phyloP scores from a whole-genome alignment of 2,329 filamentous ascomycete genomes.

The Talaromyces marneffei region DNA sequence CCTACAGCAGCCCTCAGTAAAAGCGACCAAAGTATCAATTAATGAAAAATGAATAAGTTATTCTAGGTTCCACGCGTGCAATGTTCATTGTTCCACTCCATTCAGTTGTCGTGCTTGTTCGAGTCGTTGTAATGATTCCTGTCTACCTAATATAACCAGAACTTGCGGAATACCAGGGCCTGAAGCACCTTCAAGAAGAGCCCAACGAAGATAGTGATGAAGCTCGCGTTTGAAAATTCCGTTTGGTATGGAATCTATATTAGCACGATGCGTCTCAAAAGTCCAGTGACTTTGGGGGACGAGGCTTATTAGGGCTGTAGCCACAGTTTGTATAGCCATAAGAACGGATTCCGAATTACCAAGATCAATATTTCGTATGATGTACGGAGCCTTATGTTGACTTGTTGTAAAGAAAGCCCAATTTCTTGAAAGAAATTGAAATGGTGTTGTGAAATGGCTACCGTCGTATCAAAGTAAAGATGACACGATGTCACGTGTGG shows the following conservation, averaged over 20 bases:
- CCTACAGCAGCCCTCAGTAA: too few relatives aligned
- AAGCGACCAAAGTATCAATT: too few relatives aligned
- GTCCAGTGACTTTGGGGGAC: constrained; percentile 38
- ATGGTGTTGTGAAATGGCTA: constrained; percentile 53
- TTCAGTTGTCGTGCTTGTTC: constrained; percentile 25
- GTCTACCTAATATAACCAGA: constrained; percentile 51
- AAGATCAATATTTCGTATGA: constrained; percentile 15
- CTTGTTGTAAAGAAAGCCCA: constrained; percentile 51
- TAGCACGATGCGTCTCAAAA: constrained; percentile 32
- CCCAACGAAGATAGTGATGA: constrained; percentile 53
- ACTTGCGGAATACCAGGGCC: constrained; percentile 50
- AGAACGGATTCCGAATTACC: constrained; percentile 22
- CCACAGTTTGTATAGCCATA: constrained; percentile 36
- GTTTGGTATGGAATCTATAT: constrained; percentile 28
- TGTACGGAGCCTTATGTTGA: constrained; percentile 24
- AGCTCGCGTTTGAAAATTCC: constrained; percentile 31
- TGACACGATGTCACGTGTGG: too few relatives aligned
- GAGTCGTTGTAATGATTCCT: constrained; percentile 45
- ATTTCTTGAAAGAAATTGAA: constrained; percentile 52
- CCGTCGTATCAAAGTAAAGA: constrained; percentile 44
- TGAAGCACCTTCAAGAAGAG: too few relatives aligned
- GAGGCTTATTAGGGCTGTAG: constrained; percentile 35
- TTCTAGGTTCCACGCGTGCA: too few relatives aligned
- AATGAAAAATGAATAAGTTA: too few relatives aligned
- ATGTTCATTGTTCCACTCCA: too few relatives aligned